Percentiles rank a stretch among this genome's conserved stretches.
Evolutionary conservation across 441 rosid species (phyloP).

Genomic region (Gossypium schwendimanii): DNA sequence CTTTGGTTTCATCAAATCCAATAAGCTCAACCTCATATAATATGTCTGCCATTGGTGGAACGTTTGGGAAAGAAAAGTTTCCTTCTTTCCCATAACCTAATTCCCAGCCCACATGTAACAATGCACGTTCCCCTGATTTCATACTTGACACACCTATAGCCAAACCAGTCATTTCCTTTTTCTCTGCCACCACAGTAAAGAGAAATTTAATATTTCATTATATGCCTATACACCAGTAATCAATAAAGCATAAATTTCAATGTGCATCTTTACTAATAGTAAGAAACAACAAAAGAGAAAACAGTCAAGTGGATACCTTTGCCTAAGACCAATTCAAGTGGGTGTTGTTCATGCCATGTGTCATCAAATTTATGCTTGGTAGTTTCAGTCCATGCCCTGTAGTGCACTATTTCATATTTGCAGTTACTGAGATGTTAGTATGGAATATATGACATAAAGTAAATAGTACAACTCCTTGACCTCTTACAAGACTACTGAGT

Average conservation of each 20-base stretch:
- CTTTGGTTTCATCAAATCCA: conserved; percentile 88
- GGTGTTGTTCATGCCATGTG: conserved; percentile 80
- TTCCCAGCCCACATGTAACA: conserved; percentile 80
- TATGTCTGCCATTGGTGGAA: conserved; percentile 85
- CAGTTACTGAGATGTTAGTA: conserved; percentile 18
- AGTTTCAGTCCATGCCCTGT: conserved; percentile 74
- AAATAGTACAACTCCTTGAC: not conserved
- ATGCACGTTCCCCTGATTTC: conserved; percentile 85
- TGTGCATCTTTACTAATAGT: not conserved
- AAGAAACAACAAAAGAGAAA: not conserved
- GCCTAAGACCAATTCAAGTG: conserved; percentile 69
- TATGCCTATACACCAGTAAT: conserved; percentile 1
- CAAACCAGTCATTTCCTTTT: conserved; percentile 81
- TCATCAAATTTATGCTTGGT: conserved; percentile 84
- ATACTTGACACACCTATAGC: conserved; percentile 79
- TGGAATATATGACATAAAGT: not conserved
- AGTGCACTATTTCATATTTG: conserved; percentile 51
- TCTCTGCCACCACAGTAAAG: conserved; percentile 43
- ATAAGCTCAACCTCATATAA: conserved; percentile 82
- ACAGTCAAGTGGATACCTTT: conserved; percentile 48
- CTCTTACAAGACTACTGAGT: not conserved
- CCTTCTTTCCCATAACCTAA: conserved; percentile 90
- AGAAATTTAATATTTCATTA: conserved; percentile 7
- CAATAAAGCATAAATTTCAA: not conserved
- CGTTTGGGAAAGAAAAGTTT: conserved; percentile 89